phyloP scores from a whole-genome alignment of 352 stramenopile genomes.

The Pythium insidiosum region DNA sequence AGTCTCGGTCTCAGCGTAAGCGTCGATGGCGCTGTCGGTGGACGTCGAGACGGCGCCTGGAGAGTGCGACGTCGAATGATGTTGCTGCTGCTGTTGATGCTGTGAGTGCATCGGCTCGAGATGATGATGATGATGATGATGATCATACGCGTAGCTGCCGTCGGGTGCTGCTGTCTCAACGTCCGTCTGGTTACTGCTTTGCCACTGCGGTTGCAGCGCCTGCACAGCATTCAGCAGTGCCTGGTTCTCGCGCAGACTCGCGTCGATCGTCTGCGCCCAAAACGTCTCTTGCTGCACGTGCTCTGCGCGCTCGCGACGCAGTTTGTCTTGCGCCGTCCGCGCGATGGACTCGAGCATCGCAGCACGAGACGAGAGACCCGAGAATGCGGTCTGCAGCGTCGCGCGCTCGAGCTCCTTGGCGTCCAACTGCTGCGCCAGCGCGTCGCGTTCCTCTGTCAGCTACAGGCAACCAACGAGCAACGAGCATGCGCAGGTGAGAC shows the following conservation, averaged over 20 bases:
- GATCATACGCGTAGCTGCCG: neutral
- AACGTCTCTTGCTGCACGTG: conserved; percentile 34
- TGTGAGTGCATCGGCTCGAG: too few relatives aligned
- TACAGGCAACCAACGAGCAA: conserved; percentile 6
- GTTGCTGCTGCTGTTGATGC: too few relatives aligned
- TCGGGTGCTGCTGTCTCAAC: neutral
- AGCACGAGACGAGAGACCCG: conserved; percentile 30
- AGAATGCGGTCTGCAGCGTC: conserved; percentile 22
- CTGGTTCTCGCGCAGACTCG: conserved; percentile 39
- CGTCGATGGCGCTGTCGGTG: too few relatives aligned
- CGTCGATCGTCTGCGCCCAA: conserved; percentile 35
- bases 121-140: too few relatives aligned
- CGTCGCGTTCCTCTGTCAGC: conserved; percentile 16
- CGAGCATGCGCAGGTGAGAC: too few relatives aligned
- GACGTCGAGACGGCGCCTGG: neutral
- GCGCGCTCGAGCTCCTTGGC: conserved; percentile 28
- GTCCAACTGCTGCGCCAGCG: conserved; percentile 19
- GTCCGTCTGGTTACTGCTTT: conserved; percentile 1
- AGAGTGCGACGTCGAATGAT: neutral
- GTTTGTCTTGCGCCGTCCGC: conserved; percentile 42
- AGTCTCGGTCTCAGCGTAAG: neutral
- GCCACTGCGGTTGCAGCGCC: conserved; percentile 24
- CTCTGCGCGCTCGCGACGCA: conserved; percentile 40
- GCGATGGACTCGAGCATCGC: conserved; percentile 54
- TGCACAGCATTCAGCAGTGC: conserved; percentile 28